Evolutionary conservation across 768 basidiomycete genomes (phyloP), one percentile per base, ranked within the genome.

Genomic region (Psilocybe cubensis): DNA sequence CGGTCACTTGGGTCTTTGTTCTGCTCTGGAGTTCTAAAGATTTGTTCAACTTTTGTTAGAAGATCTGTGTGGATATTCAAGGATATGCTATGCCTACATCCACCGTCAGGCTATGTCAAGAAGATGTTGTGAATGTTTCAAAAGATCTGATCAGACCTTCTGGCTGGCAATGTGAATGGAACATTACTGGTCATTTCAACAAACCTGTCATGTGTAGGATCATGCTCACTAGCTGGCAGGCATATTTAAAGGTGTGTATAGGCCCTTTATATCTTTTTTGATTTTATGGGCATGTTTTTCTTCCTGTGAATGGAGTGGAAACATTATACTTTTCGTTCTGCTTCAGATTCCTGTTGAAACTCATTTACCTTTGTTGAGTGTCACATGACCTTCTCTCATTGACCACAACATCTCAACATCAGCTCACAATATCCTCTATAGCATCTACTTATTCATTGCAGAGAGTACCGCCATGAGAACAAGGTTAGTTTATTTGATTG

Each of bases 131-230:
- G 29, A 63, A 65, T 9, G 44, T 67, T 54, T 64, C 72, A 10
- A 71, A 66, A 60, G 60, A 71, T 58, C 55, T 65, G 17, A 54
- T 70, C 17, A 61, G 59, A 25, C 60, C 63, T 29, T 17, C 59
- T 10, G 62, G 62, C 9, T 62, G 59, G 61, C 54, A 45, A 12
- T 74, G 72, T 65, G 70, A 71, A 52, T 74, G 72, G 72, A 62
- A 60, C 47, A 35, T 40, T 28, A 47, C 48, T 5, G n/a, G n/a
- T 28, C 54, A 20, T 18, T n/a, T 53, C 25, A 56, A 63, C 51
- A 62, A 59, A 50, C 55, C 49, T 25, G 24, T 40, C 4, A 52
- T 58, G 40, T 74, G 72, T 51, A 54, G 47, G 27, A 57, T 63
- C 18, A 27, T 64, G 3, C 65, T 71, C 21, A 56, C 56, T 6